Conservation (phyloP, 2,329 filamentous ascomycete genomes). For the Fusarium camptoceras region DNA sequence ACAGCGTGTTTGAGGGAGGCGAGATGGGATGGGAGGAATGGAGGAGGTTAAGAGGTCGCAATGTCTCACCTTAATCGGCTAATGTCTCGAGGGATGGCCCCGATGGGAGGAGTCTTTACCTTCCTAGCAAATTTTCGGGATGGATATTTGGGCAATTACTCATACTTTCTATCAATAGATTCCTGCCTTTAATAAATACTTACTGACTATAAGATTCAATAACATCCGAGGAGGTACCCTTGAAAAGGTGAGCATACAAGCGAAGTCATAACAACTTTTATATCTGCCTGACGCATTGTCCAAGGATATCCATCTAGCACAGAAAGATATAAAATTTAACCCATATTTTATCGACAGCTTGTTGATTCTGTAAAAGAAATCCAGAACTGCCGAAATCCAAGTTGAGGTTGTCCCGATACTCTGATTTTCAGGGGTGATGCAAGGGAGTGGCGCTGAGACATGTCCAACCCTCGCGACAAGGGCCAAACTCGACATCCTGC, state of each 20-base stretch:
- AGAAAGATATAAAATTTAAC: too few species aligned
- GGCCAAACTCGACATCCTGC: not conserved
- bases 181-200: not conserved
- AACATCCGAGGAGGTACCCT: rapidly evolving
- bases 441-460: constrained; percentile 40
- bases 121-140: rapidly evolving
- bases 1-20: constrained; percentile 25
- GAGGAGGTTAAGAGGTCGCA: constrained; percentile 8
- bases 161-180: rapidly evolving
- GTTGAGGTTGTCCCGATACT: not conserved
- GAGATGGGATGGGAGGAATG: constrained; percentile 33
- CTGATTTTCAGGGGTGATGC: constrained; percentile 17
- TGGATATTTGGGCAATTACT: rapidly evolving
- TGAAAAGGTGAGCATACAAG: too few species aligned
- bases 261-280: too few species aligned
- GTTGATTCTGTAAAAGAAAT: too few species aligned
- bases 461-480: constrained; percentile 22
- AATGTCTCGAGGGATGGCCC: not conserved
- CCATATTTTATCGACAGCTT: too few species aligned
- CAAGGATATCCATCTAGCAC: too few species aligned
- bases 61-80: constrained; percentile 33
- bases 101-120: not conserved
- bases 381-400: not conserved
- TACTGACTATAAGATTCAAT: too few species aligned
- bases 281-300: too few species aligned